phyloP scores from a whole-genome alignment of 768 basidiomycete genomes.

The Fistulinella prunicolor region DNA sequence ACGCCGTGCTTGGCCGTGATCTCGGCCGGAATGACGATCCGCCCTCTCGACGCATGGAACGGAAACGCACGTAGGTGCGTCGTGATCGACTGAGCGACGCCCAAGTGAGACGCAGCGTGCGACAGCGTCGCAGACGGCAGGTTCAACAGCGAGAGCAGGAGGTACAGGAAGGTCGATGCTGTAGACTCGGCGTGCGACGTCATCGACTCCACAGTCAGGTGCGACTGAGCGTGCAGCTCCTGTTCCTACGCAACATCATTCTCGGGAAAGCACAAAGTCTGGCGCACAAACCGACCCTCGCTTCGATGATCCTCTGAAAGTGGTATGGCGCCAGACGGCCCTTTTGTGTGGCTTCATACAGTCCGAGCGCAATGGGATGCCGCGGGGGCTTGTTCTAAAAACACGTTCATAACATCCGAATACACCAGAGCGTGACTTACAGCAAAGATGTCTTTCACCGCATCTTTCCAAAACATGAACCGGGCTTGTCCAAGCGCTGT shows the following conservation, averaged over 20 bases:
- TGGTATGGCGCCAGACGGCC: conserved; percentile 66
- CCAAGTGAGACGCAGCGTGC: conserved; percentile 82
- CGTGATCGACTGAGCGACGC: conserved; percentile 65
- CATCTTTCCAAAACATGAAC: conserved; percentile 86
- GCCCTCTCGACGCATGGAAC: conserved; percentile 68
- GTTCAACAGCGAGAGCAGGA: conserved; percentile 65
- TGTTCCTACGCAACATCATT: conserved; percentile 46
- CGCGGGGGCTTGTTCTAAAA: conserved; percentile 68
- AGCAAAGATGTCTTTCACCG: conserved; percentile 62
- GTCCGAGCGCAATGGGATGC: conserved; percentile 77
- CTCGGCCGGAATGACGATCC: conserved; percentile 77
- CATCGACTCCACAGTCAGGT: conserved; percentile 65
- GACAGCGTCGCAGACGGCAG: conserved; percentile 55
- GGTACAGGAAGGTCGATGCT: conserved; percentile 73
- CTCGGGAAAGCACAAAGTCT: conserved; percentile 12
- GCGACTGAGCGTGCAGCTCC: conserved; percentile 61
- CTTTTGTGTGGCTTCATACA: conserved; percentile 52
- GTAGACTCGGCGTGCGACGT: conserved; percentile 78
- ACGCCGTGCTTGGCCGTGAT: conserved; percentile 77
- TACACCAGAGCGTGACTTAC: conserved; percentile 38
- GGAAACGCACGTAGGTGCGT: conserved; percentile 76
- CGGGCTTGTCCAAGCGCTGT: conserved; percentile 76
- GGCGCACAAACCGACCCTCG: conserved; percentile 53
- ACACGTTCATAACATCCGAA: conserved; percentile 14
- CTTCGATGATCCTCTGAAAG: conserved; percentile 79